Conservation (phyloP, 306 rosid species). For the Acacia acuminata region DNA sequence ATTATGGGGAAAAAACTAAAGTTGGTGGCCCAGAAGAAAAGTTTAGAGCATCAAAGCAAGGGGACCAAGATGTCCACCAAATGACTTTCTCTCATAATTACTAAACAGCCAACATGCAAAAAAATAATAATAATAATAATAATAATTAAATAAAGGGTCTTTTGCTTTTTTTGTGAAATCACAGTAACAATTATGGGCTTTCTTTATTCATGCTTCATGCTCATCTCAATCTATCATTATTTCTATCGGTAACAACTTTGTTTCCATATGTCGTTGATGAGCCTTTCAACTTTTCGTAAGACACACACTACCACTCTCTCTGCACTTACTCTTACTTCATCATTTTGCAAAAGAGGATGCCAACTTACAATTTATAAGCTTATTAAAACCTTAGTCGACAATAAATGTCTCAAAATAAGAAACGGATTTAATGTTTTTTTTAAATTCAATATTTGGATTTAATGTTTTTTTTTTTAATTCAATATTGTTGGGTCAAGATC, state of each 20-base stretch:
- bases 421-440: no score
- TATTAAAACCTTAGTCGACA: neutral
- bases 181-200: constrained; percentile 34
- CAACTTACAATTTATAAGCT: neutral
- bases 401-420: neutral
- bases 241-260: constrained; percentile 27
- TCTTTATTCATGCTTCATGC: constrained; percentile 34
- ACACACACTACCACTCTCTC: constrained; percentile 1
- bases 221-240: constrained; percentile 27
- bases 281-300: constrained; percentile 26
- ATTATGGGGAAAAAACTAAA: constrained; percentile 13
- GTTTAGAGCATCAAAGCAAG: constrained; percentile 44
- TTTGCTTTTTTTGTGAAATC: constrained; percentile 38
- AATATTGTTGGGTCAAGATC: neutral
- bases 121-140: no score
- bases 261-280: constrained; percentile 21
- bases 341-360: constrained; percentile 21
- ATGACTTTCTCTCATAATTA: constrained; percentile 47
- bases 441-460: no score
- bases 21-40: constrained; percentile 42
- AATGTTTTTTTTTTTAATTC: neutral
- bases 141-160: constrained; percentile 14
- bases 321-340: neutral
- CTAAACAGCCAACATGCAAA: constrained; percentile 52
- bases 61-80: constrained; percentile 53